phyloP scores from a whole-genome alignment of 1,284 basidiomycete species.

The Bjerkandera adusta region DNA sequence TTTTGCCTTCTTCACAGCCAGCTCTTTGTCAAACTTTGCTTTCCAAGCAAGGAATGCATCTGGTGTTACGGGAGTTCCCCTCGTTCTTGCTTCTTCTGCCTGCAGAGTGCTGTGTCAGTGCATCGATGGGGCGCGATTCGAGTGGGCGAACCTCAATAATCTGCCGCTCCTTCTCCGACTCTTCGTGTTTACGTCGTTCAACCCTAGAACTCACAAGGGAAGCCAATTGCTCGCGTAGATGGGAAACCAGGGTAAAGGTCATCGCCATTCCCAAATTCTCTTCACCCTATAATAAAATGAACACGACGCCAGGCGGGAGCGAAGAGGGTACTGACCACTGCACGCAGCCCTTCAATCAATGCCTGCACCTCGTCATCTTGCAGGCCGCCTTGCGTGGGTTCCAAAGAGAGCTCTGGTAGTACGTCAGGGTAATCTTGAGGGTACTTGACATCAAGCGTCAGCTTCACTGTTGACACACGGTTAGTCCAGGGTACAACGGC shows the following conservation, averaged over 20 bases:
- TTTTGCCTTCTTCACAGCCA: conserved; percentile 53
- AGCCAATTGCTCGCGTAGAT: conserved; percentile 80
- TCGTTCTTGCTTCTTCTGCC: conserved; percentile 87
- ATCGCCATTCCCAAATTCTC: conserved; percentile 97
- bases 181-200: conserved; percentile 58
- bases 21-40: conserved; percentile 70
- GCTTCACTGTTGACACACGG: conserved; percentile 57
- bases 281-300: conserved; percentile 58
- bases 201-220: conserved; percentile 59
- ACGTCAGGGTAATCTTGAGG: conserved; percentile 72
- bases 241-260: conserved; percentile 93
- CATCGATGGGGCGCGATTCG: too few species aligned
- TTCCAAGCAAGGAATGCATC: conserved; percentile 86
- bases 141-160: conserved; percentile 63
- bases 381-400: conserved; percentile 68
- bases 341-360: conserved; percentile 59
- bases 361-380: conserved; percentile 54
- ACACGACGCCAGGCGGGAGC: conserved; percentile 7
- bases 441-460: conserved; percentile 73
- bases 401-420: conserved; percentile 74
- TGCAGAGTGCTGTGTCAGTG: conserved; percentile 33
- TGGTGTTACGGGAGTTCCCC: conserved; percentile 87
- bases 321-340: conserved; percentile 50
- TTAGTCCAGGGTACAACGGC: conserved; percentile 18
- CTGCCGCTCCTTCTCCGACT: conserved; percentile 67